These are phyloP conservation scores for Rhodotorula paludigena DNA, from an alignment of 768 basidiomycete genomes.

Conservation along the genomic window DNA sequence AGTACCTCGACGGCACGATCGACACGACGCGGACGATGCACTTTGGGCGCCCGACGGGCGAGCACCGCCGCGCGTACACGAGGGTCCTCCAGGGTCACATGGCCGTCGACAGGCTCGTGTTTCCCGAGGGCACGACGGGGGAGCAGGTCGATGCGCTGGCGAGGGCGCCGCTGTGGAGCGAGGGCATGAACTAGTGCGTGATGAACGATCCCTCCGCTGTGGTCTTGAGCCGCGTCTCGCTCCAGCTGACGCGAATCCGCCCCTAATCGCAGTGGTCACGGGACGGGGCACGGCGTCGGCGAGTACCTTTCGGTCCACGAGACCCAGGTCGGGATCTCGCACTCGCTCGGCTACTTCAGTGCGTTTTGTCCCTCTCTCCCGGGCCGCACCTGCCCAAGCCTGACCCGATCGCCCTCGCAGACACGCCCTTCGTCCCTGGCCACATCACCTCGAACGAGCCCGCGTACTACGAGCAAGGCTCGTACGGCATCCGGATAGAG, in stretches of 20 bases:
- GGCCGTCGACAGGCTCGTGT: conserved; percentile 80
- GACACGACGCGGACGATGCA: conserved; percentile 63
- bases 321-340: conserved; percentile 23
- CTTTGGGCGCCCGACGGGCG: conserved; percentile 49
- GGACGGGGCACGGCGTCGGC: conserved; percentile 86
- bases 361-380: not conserved
- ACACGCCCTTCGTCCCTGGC: conserved; percentile 64
- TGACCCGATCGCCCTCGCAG: not conserved
- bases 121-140: conserved; percentile 85
- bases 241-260: not conserved
- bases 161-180: conserved; percentile 37
- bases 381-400: not conserved
- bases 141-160: conserved; percentile 37
- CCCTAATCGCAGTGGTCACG: conserved; percentile 56
- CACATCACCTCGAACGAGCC: conserved; percentile 89
- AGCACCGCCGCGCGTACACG: conserved; percentile 74
- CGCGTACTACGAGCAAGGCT: conserved; percentile 58
- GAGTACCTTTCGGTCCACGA: conserved; percentile 60
- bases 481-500: conserved; percentile 90
- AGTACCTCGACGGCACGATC: conserved; percentile 68
- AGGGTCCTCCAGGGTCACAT: conserved; percentile 97
- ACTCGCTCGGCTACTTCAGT: conserved; percentile 14
- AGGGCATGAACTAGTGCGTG: conserved; percentile 39
- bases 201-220: too few species aligned
- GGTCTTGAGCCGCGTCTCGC: not conserved